Conservation (phyloP, 1,284 basidiomycete genomes). For the Gymnopus androsaceus region DNA sequence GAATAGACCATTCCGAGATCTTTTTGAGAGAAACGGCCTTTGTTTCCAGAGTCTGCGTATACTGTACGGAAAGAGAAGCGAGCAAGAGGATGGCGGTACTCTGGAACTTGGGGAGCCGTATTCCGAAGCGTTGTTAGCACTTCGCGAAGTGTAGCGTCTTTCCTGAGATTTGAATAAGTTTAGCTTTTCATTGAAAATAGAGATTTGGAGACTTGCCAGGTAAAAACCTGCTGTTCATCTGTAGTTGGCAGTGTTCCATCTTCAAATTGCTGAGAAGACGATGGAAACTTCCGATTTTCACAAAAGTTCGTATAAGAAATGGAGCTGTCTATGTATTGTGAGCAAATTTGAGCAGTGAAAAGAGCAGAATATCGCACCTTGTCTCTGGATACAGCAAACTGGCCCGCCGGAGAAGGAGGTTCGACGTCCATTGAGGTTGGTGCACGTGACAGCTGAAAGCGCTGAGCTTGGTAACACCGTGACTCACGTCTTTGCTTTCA, state of each 20-base stretch:
- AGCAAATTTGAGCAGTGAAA: neutral
- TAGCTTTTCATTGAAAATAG: neutral
- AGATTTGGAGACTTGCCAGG: slow-evolving; percentile 52
- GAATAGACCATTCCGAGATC: slow-evolving; percentile 79
- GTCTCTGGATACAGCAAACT: slow-evolving; percentile 40
- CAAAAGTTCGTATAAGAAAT: slow-evolving; percentile 78
- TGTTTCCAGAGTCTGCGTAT: slow-evolving; percentile 69
- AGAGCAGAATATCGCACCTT: slow-evolving; percentile 31
- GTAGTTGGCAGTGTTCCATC: slow-evolving; percentile 70
- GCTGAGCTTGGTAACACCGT: neutral
- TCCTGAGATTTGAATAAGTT: slow-evolving; percentile 47
- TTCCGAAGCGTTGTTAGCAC: slow-evolving; percentile 73
- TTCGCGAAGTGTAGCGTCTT: slow-evolving; percentile 76
- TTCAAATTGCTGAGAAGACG: slow-evolving; percentile 68
- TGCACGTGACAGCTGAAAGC: neutral
- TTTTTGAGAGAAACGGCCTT: slow-evolving; percentile 69
- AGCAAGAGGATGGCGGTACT: slow-evolving; percentile 76
- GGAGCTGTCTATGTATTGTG: slow-evolving; percentile 58
- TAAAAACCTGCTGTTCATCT: slow-evolving; percentile 77
- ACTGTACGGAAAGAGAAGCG: slow-evolving; percentile 77
- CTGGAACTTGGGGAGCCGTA: slow-evolving; percentile 59
- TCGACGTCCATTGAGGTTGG: slow-evolving; percentile 37
- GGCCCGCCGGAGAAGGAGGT: slow-evolving; percentile 33
- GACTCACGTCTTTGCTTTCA: neutral
- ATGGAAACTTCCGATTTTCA: slow-evolving; percentile 78